A percentile compares a stretch with the other conserved stretches of the same genome.
phyloP scores from a whole-genome alignment of 179 eudicot species.

The Spergularia azorica region DNA sequence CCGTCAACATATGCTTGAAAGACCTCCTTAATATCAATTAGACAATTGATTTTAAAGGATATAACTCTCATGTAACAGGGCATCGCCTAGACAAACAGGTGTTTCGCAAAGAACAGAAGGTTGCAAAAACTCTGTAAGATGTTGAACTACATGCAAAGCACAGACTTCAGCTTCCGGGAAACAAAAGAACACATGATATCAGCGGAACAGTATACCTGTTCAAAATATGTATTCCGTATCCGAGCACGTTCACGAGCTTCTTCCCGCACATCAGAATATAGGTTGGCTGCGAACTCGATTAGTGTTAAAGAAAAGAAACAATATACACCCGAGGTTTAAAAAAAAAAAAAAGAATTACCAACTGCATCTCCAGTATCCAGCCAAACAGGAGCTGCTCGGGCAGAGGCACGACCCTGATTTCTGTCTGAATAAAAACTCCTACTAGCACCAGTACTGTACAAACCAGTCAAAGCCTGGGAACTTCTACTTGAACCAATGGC shows the following conservation, averaged over 20 bases:
- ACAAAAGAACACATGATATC: background rate
- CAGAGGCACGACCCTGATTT: conserved; percentile 56
- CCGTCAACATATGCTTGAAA: background rate
- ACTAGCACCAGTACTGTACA: conserved; percentile 53
- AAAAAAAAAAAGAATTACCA: conserved; percentile 55
- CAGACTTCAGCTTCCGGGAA: conserved; percentile 3
- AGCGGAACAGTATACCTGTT: conserved; percentile 61
- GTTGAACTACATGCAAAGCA: background rate
- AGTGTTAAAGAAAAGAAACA: conserved; percentile 42
- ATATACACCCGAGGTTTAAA: conserved; percentile 23
- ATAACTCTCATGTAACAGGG: background rate
- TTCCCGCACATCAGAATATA: conserved; percentile 86
- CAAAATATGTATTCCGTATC: conserved; percentile 80
- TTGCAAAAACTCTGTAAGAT: background rate
- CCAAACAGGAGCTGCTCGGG: conserved; percentile 81
- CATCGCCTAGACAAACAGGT: background rate
- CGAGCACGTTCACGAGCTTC: conserved; percentile 98
- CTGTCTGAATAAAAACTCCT: conserved; percentile 61
- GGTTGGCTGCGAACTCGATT: conserved; percentile 71
- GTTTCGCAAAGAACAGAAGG: background rate
- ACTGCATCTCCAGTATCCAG: conserved; percentile 97
- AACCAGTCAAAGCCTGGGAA: conserved; percentile 60
- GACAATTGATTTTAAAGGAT: background rate
- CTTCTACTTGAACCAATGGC: conserved; percentile 76
- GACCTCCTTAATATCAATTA: background rate